Base-by-base conservation (phyloP, 1,284 basidiomycete genomes). In the Apiotrichum domesticum region DNA sequence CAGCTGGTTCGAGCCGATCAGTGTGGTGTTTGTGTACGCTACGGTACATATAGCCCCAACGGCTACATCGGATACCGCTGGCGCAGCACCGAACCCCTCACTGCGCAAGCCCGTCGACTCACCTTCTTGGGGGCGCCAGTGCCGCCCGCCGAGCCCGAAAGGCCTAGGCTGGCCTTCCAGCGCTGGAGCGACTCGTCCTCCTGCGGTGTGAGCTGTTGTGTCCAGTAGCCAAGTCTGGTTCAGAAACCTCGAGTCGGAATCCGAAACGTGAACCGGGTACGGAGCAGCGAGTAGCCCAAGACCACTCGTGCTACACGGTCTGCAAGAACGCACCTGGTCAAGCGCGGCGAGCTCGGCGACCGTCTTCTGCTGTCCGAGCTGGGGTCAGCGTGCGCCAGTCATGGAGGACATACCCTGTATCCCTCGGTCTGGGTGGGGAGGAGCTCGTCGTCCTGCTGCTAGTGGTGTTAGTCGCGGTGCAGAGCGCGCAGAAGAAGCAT, bases 151-250 rank as follows among this genome's bases (percentile, higher is more conserved):
- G 62, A 63, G n/a, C 73, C 69, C 8, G 66, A 72, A 37, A 83
- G 68, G 14, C 81, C 81, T 9, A 83, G 72, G 40, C 78, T 79
- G 3, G 78, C 78, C 66, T 83, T 83, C 81, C 81, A 83, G 54
- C 79, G 75, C 52, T 79, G 78, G 8, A 83, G 74, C 48, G 78
- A 80, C 66, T 82, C 81, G 65, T 83, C 81, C 53, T 81, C 78
- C 66, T 78, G 57, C 10, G 2, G n/a, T 40, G 51, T 51, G 13
- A 51, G 40, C 14, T 33, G 39, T 9, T 5, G 10, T 41, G 39
- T 7, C 15, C 5, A n/a, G 8, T 45, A 6, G 44, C 3, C 29
- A 29, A 29, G 29, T 29, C 29, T 29, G 29, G 29, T 29, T 29
- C 29, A 29, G 29, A 29, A 29, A 29, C 29, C 29, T 29, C 29